A percentile compares a stretch with the other conserved stretches of the same genome.
These are phyloP conservation scores for Mortierella claussenii DNA, from an alignment of 192 early-diverging fungal species.

Conservation along the genomic window DNA sequence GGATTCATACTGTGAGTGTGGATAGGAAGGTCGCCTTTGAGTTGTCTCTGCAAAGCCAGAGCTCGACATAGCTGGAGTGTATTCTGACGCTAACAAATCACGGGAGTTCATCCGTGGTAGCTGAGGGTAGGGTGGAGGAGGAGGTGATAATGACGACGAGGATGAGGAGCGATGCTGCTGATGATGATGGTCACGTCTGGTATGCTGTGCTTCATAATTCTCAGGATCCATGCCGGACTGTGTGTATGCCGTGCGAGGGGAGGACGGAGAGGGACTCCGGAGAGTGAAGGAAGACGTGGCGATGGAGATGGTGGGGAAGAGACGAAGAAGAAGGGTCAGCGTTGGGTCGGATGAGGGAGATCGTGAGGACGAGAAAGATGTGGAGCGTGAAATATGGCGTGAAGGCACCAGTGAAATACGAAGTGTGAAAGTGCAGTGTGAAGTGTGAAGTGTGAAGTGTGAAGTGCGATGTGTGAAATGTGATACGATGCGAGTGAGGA, in stretches of 20 bases:
- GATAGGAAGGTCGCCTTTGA: background rate
- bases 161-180: background rate
- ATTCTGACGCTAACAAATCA: background rate
- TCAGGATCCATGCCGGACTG: too few species aligned
- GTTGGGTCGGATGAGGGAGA: too few species aligned
- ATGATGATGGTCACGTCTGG: background rate
- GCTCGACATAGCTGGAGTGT: background rate
- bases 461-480: background rate
- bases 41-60: background rate
- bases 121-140: background rate
- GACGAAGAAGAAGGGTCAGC: too few species aligned
- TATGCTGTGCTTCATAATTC: too few species aligned
- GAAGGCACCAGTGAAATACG: background rate
- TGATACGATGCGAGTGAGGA: background rate
- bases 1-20: background rate
- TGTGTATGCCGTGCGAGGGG: too few species aligned
- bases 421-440: background rate
- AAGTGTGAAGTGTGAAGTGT: background rate
- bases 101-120: background rate
- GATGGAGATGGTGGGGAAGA: too few species aligned
- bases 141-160: background rate
- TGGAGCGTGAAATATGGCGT: too few species aligned
- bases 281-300: too few species aligned
- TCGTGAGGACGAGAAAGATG: too few species aligned
- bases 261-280: too few species aligned